phyloP scores from a whole-genome alignment of 768 basidiomycete species.

The Cystobasidium tubakii region DNA sequence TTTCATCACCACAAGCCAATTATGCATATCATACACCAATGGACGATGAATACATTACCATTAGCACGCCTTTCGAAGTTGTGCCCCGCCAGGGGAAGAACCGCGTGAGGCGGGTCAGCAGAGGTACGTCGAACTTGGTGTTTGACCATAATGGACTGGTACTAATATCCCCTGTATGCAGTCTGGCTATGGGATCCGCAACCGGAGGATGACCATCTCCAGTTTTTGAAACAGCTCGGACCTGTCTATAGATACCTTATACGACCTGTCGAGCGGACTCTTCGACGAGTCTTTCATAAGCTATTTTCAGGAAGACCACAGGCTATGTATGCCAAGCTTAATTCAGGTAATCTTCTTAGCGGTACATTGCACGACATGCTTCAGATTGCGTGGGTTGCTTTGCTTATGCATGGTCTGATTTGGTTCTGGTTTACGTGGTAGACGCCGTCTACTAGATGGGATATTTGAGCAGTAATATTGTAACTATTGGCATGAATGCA shows the following conservation, averaged over 20 bases:
- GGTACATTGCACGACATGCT: constrained; percentile 13
- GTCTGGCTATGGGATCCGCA: constrained; percentile 36
- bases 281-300: constrained; percentile 30
- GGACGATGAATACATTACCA: constrained; percentile 19
- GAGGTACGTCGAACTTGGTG: constrained; percentile 6
- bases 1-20: constrained; percentile 7
- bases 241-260: constrained; percentile 17
- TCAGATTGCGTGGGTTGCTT: constrained; percentile 25
- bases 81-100: constrained; percentile 31
- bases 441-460: too few relatives aligned
- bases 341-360: constrained; percentile 25
- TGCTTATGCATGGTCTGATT: constrained; percentile 9
- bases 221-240: constrained; percentile 26
- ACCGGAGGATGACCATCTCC: constrained; percentile 28
- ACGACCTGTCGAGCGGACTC: constrained; percentile 14
- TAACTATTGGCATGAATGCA: neutral
- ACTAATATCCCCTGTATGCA: neutral
- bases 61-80: constrained; percentile 18
- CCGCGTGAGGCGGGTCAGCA: constrained; percentile 26
- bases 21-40: constrained; percentile 33
- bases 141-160: neutral
- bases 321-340: constrained; percentile 7
- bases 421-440: constrained; percentile 24
- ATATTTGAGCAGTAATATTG: neutral
- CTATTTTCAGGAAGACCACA: constrained; percentile 5